Evolutionary conservation across 179 eudicot genomes (phyloP).

Genomic region (Beta macrorhiza): DNA sequence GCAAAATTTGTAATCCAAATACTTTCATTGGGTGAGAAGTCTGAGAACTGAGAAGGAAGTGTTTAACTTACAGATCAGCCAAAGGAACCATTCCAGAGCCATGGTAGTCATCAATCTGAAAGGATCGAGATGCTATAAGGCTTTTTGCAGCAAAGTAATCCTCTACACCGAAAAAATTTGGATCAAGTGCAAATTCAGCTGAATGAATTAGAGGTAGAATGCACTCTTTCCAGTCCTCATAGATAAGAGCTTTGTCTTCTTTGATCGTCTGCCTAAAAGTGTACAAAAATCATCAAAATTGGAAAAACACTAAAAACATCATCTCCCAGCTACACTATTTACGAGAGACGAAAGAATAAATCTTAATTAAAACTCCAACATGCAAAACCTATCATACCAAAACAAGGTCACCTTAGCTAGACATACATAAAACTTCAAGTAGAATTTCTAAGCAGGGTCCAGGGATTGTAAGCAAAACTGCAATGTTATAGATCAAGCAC

Average conservation of each 20-base stretch:
- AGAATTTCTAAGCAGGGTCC: background rate
- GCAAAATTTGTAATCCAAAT: background rate
- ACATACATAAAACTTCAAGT: background rate
- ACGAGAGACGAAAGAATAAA: background rate
- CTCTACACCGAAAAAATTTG: constrained; percentile 57
- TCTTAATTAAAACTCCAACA: background rate
- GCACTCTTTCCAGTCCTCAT: constrained; percentile 80
- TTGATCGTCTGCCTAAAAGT: constrained; percentile 69
- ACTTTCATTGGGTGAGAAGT: background rate
- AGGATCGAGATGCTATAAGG: constrained; percentile 88
- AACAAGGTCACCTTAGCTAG: background rate
- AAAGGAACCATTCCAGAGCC: constrained; percentile 95
- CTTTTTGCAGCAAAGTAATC: constrained; percentile 85
- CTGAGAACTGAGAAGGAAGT: background rate
- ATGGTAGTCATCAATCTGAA: constrained; percentile 81
- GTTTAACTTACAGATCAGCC: constrained; percentile 77
- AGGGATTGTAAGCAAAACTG: background rate
- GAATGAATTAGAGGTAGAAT: constrained; percentile 61
- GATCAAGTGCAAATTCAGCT: constrained; percentile 46
- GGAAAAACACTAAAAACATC: background rate
- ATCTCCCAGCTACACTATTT: background rate
- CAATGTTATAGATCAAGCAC: too few relatives aligned
- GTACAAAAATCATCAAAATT: constrained; percentile 23
- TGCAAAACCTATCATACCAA: background rate
- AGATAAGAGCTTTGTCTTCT: constrained; percentile 74